phyloP scores from a whole-genome alignment of 345 rosid genomes.

The Dimocarpus longan region DNA sequence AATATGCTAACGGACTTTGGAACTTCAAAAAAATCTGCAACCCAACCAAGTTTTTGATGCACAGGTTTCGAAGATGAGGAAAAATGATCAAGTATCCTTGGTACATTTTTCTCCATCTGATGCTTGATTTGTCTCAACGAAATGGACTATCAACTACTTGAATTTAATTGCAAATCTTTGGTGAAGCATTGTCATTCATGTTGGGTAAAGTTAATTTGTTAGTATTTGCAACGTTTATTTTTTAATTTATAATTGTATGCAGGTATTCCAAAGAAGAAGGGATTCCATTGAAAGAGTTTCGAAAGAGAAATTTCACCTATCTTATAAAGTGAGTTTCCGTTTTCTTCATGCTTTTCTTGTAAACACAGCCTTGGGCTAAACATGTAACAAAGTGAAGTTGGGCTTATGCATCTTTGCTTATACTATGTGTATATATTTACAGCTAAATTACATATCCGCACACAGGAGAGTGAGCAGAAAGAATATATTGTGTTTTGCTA shows the following conservation, averaged over 20 bases:
- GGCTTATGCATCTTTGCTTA: neutral
- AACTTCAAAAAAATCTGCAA: neutral
- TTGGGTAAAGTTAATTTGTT: neutral
- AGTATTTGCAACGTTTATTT: neutral
- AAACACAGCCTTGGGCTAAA: neutral
- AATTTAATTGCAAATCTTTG: neutral
- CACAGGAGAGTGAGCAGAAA: neutral
- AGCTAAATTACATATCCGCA: neutral
- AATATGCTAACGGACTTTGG: neutral
- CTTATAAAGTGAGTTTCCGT: constrained; percentile 62
- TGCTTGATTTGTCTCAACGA: neutral
- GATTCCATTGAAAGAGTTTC: constrained; percentile 54
- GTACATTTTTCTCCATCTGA: neutral
- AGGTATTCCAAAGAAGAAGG: constrained; percentile 98
- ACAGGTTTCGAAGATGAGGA: neutral
- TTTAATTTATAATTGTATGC: constrained; percentile 16
- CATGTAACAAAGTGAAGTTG: neutral
- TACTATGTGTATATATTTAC: neutral
- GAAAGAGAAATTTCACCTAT: constrained; percentile 68
- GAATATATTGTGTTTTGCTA: neutral
- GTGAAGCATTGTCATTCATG: constrained; percentile 5
- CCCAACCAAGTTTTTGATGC: neutral
- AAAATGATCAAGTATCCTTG: neutral
- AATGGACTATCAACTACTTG: neutral
- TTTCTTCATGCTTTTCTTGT: neutral